Base-by-base conservation (phyloP, 495 filamentous ascomycete species). In the Polyplosphaeria fusca region DNA sequence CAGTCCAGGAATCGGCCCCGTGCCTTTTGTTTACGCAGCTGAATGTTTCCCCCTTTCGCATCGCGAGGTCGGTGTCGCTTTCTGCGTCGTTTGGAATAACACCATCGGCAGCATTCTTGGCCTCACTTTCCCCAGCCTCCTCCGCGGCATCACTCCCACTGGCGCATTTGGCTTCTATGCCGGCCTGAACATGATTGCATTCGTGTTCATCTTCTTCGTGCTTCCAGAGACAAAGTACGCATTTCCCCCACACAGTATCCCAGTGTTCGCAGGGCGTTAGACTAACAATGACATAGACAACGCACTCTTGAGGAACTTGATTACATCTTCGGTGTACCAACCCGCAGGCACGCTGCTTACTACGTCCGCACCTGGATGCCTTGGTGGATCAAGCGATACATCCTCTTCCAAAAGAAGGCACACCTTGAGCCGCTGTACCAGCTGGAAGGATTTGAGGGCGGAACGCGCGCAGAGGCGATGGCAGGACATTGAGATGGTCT, bases 291-390 rank as follows among this genome's bases (percentile, higher is more conserved):
- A 42, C 42, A 19, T 12, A 28, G 2, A 40, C 41, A 55, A 38
- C 52, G 41, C 18, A 58, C 64, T 5, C 46, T 63, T 13, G 58
- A 63, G 43, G 55, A 59, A 38, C 47, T 63, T 12, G 50, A 52
- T 37, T 52, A 52, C 47, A 63, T 63, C 14, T 63, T 63, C 27
- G 48, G 42, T n/a, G 47, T 58, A 20, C 55, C 55, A 1, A 58
- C 60, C 2, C 11, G 43, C 7, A 20, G 48, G 14, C 55, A 58
- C 27, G 27, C 51, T 9, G 12, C 38, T 26, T 52, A 63, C 26
- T 55, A 58, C 24, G 5, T 52, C 1, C 27, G 48, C 9, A 58
- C 40, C 19, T 45, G 27, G 20, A 20, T 60, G 18, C 51, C 57
- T 19, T 60, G 57, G 57, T 60, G 40, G 40, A 27, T 37, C 40